Percentiles rank a stretch among this genome's conserved stretches.
phyloP scores from a whole-genome alignment of 495 filamentous ascomycete genomes.

The Pyrenula aspistea region DNA sequence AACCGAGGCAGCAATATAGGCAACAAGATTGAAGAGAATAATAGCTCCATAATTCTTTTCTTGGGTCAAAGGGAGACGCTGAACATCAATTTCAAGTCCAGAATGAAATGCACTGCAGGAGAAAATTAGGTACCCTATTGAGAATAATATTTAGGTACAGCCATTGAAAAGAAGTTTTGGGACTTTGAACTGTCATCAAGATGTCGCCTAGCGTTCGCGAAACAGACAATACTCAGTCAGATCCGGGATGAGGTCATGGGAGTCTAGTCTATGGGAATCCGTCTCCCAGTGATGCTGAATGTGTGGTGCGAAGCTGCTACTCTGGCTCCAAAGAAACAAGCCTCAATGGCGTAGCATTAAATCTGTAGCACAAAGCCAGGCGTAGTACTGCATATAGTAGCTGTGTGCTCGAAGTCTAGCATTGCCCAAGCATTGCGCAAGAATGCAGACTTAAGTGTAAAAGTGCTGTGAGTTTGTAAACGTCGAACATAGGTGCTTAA shows the following conservation, averaged over 20 bases:
- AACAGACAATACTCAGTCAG: background rate
- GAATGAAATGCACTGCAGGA: background rate
- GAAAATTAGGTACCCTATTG: background rate
- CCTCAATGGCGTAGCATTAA: background rate
- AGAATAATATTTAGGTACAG: background rate
- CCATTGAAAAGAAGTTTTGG: background rate
- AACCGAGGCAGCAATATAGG: background rate
- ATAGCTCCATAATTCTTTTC: background rate
- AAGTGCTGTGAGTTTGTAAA: too few species aligned
- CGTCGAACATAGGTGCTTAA: too few species aligned
- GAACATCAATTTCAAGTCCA: background rate
- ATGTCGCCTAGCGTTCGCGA: background rate
- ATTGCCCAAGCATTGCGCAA: too few species aligned
- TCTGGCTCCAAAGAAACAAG: background rate
- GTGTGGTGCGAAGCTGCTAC: background rate
- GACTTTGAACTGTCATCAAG: background rate
- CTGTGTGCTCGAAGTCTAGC: too few species aligned
- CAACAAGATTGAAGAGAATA: background rate
- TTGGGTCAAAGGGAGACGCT: background rate
- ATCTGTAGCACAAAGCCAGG: too few species aligned
- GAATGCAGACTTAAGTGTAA: too few species aligned
- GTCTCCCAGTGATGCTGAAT: background rate
- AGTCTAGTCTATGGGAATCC: background rate
- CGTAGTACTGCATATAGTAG: too few species aligned
- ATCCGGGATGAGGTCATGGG: background rate